A percentile compares a stretch with the other conserved stretches of the same genome.
Conservation (phyloP, 2,329 filamentous ascomycete genomes). For the Botrytis byssoidea region DNA sequence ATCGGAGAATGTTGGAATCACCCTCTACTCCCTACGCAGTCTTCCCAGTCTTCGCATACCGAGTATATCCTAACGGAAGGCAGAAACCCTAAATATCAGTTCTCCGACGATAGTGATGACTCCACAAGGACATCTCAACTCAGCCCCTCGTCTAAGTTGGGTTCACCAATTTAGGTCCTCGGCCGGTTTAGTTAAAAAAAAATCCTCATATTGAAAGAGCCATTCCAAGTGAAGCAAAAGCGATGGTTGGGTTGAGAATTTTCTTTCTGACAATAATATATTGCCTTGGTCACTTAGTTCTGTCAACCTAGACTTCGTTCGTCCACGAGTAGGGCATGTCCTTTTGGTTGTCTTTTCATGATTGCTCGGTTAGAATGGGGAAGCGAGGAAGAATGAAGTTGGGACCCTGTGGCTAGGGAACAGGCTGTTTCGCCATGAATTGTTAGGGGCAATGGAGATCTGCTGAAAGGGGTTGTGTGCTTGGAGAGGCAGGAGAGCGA, state of each 20-base stretch:
- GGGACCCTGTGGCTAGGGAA: slow-evolving; percentile 1
- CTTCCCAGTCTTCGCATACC: not conserved
- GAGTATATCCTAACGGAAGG: not conserved
- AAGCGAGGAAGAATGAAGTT: slow-evolving; percentile 20
- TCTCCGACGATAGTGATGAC: not conserved
- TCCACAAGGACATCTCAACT: not conserved
- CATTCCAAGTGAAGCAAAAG: too few relatives aligned
- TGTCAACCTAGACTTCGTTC: too few relatives aligned
- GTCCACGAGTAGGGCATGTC: too few relatives aligned
- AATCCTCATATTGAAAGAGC: too few relatives aligned
- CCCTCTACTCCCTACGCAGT: not conserved
- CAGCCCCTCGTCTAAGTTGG: not conserved
- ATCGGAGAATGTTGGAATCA: not conserved
- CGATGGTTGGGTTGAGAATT: too few relatives aligned
- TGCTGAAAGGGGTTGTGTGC: slow-evolving; percentile 60
- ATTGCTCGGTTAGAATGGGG: slow-evolving; percentile 18
- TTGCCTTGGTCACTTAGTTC: too few relatives aligned
- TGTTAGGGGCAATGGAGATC: slow-evolving; percentile 53
- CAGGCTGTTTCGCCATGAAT: slow-evolving; percentile 59
- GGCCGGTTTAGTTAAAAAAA: not conserved
- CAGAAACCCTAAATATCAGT: not conserved
- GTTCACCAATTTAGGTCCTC: not conserved
- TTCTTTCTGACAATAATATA: too few relatives aligned
- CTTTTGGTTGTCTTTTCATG: slow-evolving; percentile 22
- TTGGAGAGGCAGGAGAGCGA: slow-evolving; percentile 55